Percentiles rank a stretch among this genome's conserved stretches.
phyloP scores from a whole-genome alignment of 306 rosid genomes.

The cucumber (Cucumis sativus) region DNA sequence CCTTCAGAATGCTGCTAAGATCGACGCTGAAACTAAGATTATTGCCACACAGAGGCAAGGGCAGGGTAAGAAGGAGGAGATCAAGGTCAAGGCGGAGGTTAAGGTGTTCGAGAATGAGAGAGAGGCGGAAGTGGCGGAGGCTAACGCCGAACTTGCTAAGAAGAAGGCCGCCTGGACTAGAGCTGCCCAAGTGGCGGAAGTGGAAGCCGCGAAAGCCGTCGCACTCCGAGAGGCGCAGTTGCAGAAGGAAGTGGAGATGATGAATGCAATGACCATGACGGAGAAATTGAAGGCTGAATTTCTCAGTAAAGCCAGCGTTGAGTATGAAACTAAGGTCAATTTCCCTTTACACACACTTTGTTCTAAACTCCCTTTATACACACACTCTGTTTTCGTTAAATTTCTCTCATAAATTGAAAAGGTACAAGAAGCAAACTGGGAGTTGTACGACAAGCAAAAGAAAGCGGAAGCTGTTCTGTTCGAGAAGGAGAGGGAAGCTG shows the following conservation, averaged over 20 bases:
- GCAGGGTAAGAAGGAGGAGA: constrained; percentile 25
- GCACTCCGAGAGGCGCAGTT: constrained; percentile 28
- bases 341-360: too few relatives aligned
- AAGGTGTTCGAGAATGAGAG: constrained; percentile 27
- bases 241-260: constrained; percentile 20
- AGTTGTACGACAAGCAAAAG: constrained; percentile 24
- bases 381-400: too few relatives aligned
- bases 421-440: constrained; percentile 35
- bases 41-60: constrained; percentile 21
- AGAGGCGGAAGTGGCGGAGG: constrained; percentile 28
- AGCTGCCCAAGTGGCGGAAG: constrained; percentile 23
- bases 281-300: constrained; percentile 30
- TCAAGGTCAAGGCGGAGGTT: constrained; percentile 17
- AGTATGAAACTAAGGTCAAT: constrained; percentile 27
- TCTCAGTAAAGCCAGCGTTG: constrained; percentile 25
- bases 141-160: constrained; percentile 20
- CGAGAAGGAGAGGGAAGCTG: constrained; percentile 16
- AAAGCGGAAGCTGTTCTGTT: constrained; percentile 14
- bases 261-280: constrained; percentile 22
- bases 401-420: background rate
- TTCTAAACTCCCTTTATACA: too few relatives aligned
- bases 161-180: constrained; percentile 19
- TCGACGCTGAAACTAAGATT: constrained; percentile 28
- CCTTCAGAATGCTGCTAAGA: constrained; percentile 23
- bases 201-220: constrained; percentile 22